Evolutionary conservation across 2,329 filamentous ascomycete species (phyloP).

Genomic region (Arthrobotrys megalospora): DNA sequence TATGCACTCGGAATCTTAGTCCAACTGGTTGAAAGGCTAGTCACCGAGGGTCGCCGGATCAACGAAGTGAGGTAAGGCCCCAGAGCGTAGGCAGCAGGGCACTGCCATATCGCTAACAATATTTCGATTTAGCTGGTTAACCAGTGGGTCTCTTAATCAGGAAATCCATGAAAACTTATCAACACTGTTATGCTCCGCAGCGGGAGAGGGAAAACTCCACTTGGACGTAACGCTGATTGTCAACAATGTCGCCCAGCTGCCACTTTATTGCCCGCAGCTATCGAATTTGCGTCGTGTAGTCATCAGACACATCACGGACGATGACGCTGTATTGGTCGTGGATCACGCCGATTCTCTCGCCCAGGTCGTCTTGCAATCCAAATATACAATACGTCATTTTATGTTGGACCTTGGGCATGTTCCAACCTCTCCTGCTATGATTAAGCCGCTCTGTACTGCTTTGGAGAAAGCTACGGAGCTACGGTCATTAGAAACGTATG

Average conservation of each 20-base stretch:
- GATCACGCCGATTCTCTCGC: neutral
- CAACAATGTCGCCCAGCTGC: neutral
- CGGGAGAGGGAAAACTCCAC: neutral
- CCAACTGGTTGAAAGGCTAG: neutral
- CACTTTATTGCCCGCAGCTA: neutral
- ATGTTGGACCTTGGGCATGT: neutral
- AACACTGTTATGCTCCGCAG: neutral
- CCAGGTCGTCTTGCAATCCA: neutral
- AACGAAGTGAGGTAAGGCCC: neutral
- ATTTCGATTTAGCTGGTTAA: neutral
- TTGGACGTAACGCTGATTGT: neutral
- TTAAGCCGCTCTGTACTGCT: neutral
- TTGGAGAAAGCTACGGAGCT: constrained; percentile 5
- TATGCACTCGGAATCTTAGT: neutral
- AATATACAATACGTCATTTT: constrained; percentile 4
- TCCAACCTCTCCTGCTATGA: neutral
- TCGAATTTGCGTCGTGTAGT: neutral
- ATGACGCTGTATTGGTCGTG: neutral
- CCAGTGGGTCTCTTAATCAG: neutral
- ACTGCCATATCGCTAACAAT: neutral
- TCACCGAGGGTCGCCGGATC: neutral
- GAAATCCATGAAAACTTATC: neutral
- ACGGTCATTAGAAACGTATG: neutral
- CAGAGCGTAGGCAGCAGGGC: too few relatives aligned
- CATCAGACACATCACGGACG: neutral